A percentile compares a stretch with the other conserved stretches of the same genome.
These are phyloP conservation scores for Ricinus communis DNA, from an alignment of 345 rosid genomes.

Conservation along the genomic window DNA sequence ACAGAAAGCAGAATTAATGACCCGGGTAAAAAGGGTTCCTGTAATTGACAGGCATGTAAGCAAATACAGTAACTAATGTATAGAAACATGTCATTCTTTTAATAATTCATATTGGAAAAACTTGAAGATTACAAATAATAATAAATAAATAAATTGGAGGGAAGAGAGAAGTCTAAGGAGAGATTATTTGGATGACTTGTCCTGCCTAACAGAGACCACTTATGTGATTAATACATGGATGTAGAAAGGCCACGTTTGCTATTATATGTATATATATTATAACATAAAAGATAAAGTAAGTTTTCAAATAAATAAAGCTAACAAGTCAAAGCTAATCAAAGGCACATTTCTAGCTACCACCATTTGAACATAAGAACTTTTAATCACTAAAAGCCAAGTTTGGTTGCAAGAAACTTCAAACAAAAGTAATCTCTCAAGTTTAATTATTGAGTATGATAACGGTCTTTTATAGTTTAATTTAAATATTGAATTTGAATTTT, in stretches of 20 bases:
- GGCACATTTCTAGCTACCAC: slow-evolving; percentile 13
- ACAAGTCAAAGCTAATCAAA: slow-evolving; percentile 23
- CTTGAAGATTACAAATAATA: too few species aligned
- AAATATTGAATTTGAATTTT: too few species aligned
- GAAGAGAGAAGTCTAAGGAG: slow-evolving; percentile 8
- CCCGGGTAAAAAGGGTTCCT: slow-evolving; percentile 13
- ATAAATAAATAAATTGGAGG: background rate
- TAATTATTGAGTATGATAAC: too few species aligned
- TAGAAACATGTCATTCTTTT: slow-evolving; percentile 5
- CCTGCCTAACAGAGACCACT: slow-evolving; percentile 19
- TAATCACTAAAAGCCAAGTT: background rate
- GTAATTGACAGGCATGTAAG: slow-evolving; percentile 2
- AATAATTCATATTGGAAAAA: too few species aligned
- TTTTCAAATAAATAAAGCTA: background rate
- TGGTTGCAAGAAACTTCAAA: background rate
- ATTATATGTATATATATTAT: background rate
- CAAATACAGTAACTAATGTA: slow-evolving; percentile 2
- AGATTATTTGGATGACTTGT: slow-evolving; percentile 1
- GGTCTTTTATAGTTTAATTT: too few species aligned
- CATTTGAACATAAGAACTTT: background rate
- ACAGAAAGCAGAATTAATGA: too few species aligned
- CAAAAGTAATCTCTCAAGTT: too few species aligned
- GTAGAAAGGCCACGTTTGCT: slow-evolving; percentile 28
- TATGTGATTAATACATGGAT: slow-evolving; percentile 24
- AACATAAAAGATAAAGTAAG: background rate